Conservation (phyloP, 495 filamentous ascomycete species). For the Lasiosphaeriaceae sp. region DNA sequence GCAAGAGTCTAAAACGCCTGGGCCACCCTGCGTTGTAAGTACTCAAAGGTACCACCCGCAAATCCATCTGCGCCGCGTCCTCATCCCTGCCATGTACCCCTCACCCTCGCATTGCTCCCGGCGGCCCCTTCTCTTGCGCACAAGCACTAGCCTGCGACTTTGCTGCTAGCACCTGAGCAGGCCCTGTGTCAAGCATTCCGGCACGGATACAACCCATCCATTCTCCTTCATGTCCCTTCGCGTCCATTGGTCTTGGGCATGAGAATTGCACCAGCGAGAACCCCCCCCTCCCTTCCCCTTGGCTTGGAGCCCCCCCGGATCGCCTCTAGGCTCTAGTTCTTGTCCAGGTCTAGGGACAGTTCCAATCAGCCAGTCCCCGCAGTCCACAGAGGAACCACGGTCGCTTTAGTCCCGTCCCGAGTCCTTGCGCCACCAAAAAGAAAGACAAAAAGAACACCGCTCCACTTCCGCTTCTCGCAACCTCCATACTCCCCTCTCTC, state of each 20-base stretch:
- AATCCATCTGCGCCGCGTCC: conserved; percentile 7
- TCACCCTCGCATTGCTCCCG: conserved; percentile 18
- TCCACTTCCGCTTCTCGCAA: conserved; percentile 10
- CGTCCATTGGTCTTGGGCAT: not conserved
- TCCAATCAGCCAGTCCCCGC: conserved; percentile 23
- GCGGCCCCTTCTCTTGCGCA: conserved; percentile 18
- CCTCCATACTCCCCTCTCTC: conserved; percentile 1
- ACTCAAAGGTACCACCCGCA: conserved; percentile 14
- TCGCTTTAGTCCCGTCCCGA: conserved; percentile 17
- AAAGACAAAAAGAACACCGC: conserved; percentile 24
- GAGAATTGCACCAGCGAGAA: conserved; percentile 9
- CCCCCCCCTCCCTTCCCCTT: conserved; percentile 4
- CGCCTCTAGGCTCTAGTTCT: not conserved
- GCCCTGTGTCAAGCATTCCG: conserved; percentile 21
- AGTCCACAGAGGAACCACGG: conserved; percentile 11
- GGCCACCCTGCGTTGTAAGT: conserved; percentile 14
- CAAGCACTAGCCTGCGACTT: conserved; percentile 17
- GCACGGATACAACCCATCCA: conserved; percentile 20
- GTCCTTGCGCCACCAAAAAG: conserved; percentile 28
- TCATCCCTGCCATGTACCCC: conserved; percentile 15
- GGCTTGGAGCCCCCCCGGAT: conserved; percentile 8
- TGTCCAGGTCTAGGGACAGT: too few relatives aligned
- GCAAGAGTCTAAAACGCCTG: conserved; percentile 20
- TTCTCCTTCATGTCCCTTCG: conserved; percentile 7
- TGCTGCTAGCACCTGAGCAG: not conserved